phyloP scores from a whole-genome alignment of 257 asterid genomes.

The Ocimum tenuiflorum region DNA sequence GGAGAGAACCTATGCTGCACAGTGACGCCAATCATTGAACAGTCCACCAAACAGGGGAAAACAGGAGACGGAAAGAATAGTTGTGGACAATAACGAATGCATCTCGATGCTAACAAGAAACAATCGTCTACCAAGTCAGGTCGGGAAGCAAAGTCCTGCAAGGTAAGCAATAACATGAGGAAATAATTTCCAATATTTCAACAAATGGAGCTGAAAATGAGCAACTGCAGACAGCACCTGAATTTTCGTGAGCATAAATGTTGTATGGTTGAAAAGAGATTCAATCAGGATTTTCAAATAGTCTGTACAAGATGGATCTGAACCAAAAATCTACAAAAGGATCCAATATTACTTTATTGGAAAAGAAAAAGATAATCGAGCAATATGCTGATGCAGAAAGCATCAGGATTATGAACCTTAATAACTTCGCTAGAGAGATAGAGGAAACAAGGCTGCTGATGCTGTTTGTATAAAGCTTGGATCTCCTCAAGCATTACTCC shows the following conservation, averaged over 20 bases:
- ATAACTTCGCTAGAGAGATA: constrained; percentile 97
- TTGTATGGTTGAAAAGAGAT: constrained; percentile 80
- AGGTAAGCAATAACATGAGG: constrained; percentile 20
- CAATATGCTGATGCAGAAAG: constrained; percentile 5
- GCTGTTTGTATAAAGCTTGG: constrained; percentile 68
- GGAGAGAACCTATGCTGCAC: constrained; percentile 80
- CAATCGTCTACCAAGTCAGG: constrained; percentile 98
- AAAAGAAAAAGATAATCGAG: neutral
- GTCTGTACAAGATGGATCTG: constrained; percentile 84
- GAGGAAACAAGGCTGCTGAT: constrained; percentile 89
- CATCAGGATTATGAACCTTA: constrained; percentile 45
- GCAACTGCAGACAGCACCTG: constrained; percentile 38
- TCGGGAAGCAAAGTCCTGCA: constrained; percentile 69
- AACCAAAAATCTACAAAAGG: constrained; percentile 72
- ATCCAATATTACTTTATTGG: constrained; percentile 15
- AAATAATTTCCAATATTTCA: neutral
- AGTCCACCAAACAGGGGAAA: constrained; percentile 84
- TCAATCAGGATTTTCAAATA: constrained; percentile 76
- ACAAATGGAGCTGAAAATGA: constrained; percentile 13
- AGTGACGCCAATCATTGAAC: constrained; percentile 82
- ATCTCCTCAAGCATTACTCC: constrained; percentile 95
- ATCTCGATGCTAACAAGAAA: constrained; percentile 91
- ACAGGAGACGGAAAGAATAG: constrained; percentile 70
- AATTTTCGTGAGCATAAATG: constrained; percentile 58
- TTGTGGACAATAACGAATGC: constrained; percentile 97